Evolutionary conservation across 305 asterid species (phyloP).

Genomic region (Fraxinus paxiana): DNA sequence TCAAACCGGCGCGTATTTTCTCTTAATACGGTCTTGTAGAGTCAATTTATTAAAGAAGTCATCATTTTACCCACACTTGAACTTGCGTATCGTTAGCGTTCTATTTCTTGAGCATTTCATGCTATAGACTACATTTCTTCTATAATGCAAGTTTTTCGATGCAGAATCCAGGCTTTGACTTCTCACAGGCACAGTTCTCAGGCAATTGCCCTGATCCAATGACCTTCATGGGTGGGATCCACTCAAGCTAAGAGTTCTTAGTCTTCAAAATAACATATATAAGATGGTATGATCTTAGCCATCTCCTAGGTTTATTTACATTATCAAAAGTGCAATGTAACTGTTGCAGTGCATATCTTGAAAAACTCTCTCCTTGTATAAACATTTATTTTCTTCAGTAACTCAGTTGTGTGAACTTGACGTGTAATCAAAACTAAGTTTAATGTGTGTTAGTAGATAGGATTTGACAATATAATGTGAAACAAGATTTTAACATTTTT

Average conservation of each 20-base stretch:
- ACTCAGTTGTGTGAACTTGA: background rate
- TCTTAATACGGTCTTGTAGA: background rate
- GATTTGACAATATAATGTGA: too few relatives aligned
- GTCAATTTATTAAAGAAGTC: background rate
- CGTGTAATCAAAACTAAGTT: too few relatives aligned
- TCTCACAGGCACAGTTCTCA: slow-evolving; percentile 70
- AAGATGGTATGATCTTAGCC: background rate
- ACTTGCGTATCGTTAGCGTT: background rate
- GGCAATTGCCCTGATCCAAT: slow-evolving; percentile 71
- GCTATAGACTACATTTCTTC: background rate
- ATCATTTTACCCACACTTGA: background rate
- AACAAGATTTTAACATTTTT: too few relatives aligned
- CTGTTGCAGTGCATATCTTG: background rate
- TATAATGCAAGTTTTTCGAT: background rate
- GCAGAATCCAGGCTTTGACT: slow-evolving; percentile 79
- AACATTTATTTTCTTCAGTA: background rate
- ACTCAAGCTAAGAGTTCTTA: slow-evolving; percentile 29
- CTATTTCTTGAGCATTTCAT: background rate
- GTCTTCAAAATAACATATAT: background rate
- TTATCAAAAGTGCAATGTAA: background rate
- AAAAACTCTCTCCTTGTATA: background rate
- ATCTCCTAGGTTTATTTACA: background rate
- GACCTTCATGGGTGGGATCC: slow-evolving; percentile 73
- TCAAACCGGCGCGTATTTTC: background rate
- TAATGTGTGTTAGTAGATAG: too few relatives aligned